Base-by-base conservation (phyloP, 257 asterid species). In the Solanum paucissectum region DNA sequence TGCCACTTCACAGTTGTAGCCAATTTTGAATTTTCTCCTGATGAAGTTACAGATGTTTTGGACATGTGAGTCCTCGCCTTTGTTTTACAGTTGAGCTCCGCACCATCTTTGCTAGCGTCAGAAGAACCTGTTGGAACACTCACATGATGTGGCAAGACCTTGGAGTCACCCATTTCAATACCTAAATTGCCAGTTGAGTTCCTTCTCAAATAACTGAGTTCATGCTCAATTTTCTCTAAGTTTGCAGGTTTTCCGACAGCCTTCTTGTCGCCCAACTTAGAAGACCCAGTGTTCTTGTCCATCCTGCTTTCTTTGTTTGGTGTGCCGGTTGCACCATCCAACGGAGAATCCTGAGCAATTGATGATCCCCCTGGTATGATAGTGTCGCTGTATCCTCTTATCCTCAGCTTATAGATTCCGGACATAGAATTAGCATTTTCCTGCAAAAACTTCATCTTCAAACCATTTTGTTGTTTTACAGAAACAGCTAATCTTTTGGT, bases 61-160 rank as follows among this genome's bases (percentile, higher is more conserved):
- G 85, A 81, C 85, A 49, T 16, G 85, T 36, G 87, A 84, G 58
- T 84, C 81, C 87, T 66, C 2, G 21, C 87, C 58, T 9, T 69
- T 66, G 37, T 69, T 37, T 81, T 81, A 9, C 37, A 81, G 69
- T 85, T 44, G 37, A 9, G 1, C n/a, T 25, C 20, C 10, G 1
- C 25, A n/a, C 87, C 87, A 85, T 68, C 62, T 58, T 86, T 86
- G 58, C 29, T 46, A 27, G 16, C 37, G 58, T 89, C 92, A 49
- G 89, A 88, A 49, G 93, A 91, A 83, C 90, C 87, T 12, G 10
- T 21, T 23, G 90, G 87, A 60, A 87, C 85, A 88, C 86, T 84
- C n/a, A 89, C 87, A 73, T 91, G 87, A 72, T 76, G 72, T 77
- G 91, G 87, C 83, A 71, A 69, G 62, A 18, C 68, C 83, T 89